Evolutionary conservation across 345 rosid genomes (phyloP).

Genomic region (Citrus cavaleriei): DNA sequence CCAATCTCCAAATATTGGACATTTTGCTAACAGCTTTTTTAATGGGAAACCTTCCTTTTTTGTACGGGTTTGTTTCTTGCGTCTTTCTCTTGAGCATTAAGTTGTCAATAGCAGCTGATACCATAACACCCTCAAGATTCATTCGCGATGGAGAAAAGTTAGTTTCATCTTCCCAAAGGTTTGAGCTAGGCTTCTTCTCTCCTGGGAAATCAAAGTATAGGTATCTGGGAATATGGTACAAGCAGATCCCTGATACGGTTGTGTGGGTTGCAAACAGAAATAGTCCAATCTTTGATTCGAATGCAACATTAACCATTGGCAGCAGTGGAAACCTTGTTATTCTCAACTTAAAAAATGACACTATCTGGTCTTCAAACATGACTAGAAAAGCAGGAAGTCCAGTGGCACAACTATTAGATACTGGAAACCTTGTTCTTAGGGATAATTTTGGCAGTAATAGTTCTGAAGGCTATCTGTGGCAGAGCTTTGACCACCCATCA

Average conservation of each 20-base stretch:
- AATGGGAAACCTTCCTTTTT: no score
- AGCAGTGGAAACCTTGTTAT: no score
- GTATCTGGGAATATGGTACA: slow-evolving; percentile 52
- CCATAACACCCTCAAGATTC: no score
- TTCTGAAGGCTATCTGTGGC: slow-evolving; percentile 26
- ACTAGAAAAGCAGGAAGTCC: no score
- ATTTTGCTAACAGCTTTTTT: no score
- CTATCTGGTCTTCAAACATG: no score
- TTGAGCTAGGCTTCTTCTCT: slow-evolving; percentile 29
- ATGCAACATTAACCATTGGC: not conserved
- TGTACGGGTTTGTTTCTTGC: no score
- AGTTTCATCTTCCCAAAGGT: not conserved
- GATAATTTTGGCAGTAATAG: not conserved
- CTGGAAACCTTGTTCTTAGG: slow-evolving; percentile 23
- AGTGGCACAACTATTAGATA: no score
- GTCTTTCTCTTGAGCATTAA: no score
- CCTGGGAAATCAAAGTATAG: slow-evolving; percentile 16
- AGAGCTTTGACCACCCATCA: slow-evolving; percentile 36
- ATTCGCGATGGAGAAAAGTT: slow-evolving; percentile 15
- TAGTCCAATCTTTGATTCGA: slow-evolving; percentile 17
- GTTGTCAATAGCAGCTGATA: no score
- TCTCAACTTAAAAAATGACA: no score
- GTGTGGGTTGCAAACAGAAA: slow-evolving; percentile 53
- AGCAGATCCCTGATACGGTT: slow-evolving; percentile 17
- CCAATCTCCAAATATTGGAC: no score